phyloP scores from a whole-genome alignment of 306 rosid genomes.

The Trifolium repens region DNA sequence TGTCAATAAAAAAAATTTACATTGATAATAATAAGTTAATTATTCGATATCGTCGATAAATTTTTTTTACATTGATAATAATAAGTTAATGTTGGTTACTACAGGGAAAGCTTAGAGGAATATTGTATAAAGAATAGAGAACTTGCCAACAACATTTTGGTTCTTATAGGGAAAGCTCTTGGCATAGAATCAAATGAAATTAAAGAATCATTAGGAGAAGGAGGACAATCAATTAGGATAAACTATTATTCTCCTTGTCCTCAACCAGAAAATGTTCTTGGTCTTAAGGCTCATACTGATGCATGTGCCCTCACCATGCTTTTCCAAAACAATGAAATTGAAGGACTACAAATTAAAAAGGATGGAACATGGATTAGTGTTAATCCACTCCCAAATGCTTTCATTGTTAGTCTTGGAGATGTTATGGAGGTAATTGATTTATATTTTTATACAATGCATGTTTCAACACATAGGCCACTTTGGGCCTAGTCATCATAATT shows the following conservation, averaged over 20 bases:
- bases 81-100: neutral
- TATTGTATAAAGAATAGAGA: constrained; percentile 37
- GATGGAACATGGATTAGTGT: constrained; percentile 52
- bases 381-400: constrained; percentile 55
- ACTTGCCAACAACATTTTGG: constrained; percentile 13
- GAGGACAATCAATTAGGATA: constrained; percentile 41
- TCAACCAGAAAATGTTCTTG: constrained; percentile 44
- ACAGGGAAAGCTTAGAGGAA: constrained; percentile 35
- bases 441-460: neutral
- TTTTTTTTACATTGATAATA: neutral
- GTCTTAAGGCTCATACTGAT: constrained; percentile 47
- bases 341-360: constrained; percentile 52
- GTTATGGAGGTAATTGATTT: constrained; percentile 44
- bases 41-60: too few species aligned
- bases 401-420: constrained; percentile 49
- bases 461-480: too few species aligned
- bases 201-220: constrained; percentile 33
- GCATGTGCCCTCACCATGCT: constrained; percentile 43
- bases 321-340: constrained; percentile 45
- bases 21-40: too few species aligned
- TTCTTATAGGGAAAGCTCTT: constrained; percentile 39
- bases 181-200: constrained; percentile 37
- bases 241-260: constrained; percentile 54
- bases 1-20: too few species aligned
- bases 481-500: too few species aligned